Base-by-base conservation (phyloP, 192 early-diverging fungal genomes). In the Coemansia sp. region DNA sequence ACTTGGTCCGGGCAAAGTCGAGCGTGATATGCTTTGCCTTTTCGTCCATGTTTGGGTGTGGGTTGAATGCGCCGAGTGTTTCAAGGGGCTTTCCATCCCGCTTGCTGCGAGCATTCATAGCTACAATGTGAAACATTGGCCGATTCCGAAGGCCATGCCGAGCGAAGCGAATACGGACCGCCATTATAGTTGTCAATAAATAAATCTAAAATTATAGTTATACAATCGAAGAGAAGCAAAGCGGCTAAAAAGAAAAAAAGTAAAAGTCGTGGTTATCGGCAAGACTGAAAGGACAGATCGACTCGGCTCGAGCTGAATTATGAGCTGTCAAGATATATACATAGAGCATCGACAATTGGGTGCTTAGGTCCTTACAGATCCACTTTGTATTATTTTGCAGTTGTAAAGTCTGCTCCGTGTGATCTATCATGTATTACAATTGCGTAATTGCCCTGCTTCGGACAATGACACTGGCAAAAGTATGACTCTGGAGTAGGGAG, bases 81-180 rank as follows among this genome's bases (percentile, higher is more conserved):
- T 98, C 97, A 43, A 99, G 86, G 65, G 93, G 93, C 85, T 96
- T 95, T 71, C 93, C 90, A 74, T 96, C 91, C 4, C 95, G 91
- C 60, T 89, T 85, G 27, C 90, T 88, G 13, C 91, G 86, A 44
- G 88, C 87, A 79, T 97, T 94, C 66, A 94, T 91, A 15, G 93
- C 93, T 15, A 99, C 95, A 68, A 99, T 95, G 79, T 96, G 95
- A 84, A 93, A 99, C 72, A 95, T 93, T 13, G 96, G 96, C 52
- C 92, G 88, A 75, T 95, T 90, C 72, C 91, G 87, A 38, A 89
- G 77, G n/a, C 97, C 97, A 86, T 93, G 94, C 65, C 94, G 92
- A 41, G 94, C 91, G 63, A 99, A 91, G 51, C 96, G 90, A 75
- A 99, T 91, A 67, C 92, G 89, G 67, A 94, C 89, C 29, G 91